phyloP scores from a whole-genome alignment of 108 stramenopile genomes.

The Fragilariopsis cylindrus region DNA sequence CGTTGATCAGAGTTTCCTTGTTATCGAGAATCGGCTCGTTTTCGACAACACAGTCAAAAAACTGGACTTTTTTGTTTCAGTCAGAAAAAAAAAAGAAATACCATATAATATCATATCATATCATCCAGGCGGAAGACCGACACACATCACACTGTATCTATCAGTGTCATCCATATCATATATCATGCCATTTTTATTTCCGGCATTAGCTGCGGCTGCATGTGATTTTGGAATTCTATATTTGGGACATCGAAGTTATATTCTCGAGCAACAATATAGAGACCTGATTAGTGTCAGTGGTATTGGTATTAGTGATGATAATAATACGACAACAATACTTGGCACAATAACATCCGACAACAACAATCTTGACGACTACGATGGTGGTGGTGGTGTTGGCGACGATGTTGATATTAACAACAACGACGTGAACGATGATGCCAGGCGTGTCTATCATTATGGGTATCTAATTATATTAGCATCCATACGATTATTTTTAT shows the following conservation, averaged over 20 bases:
- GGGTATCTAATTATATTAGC: conserved; percentile 57
- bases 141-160: no score
- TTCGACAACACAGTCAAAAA: no score
- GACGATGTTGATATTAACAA: conserved; percentile 10
- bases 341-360: background rate
- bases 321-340: no score
- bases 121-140: no score
- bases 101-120: no score
- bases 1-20: no score
- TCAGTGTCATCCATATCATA: no score
- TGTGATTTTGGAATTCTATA: conserved; percentile 57
- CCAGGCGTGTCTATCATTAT: conserved; percentile 24
- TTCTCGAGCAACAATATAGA: background rate
- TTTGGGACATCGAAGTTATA: conserved; percentile 27
- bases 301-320: no score
- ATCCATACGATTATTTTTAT: conserved; percentile 51
- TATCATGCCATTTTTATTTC: conserved; percentile 59
- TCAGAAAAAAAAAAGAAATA: no score
- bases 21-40: no score
- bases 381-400: background rate
- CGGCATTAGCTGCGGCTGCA: conserved; percentile 55
- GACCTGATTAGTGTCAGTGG: no score
- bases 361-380: background rate
- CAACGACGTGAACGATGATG: conserved; percentile 7
- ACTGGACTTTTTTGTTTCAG: no score